Conservation (phyloP, 805 yeast genomes). For the Kazachstania viticola region DNA sequence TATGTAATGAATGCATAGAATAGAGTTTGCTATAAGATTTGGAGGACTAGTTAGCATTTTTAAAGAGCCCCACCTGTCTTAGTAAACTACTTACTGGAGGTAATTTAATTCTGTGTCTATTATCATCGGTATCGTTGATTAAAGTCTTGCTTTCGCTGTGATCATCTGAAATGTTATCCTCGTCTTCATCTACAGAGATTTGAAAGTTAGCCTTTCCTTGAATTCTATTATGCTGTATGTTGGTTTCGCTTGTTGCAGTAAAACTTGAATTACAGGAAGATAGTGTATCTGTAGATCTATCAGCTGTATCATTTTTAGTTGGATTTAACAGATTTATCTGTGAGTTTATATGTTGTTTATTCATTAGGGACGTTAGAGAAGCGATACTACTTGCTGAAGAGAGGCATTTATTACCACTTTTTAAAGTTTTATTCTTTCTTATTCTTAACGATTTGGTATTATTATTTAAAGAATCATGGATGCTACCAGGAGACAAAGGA, state of each 20-base stretch:
- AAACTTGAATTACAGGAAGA: too few species aligned
- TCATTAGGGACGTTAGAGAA: constrained; percentile 8
- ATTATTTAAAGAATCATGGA: too few species aligned
- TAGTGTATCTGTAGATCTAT: too few species aligned
- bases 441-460: too few species aligned
- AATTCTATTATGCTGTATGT: background rate
- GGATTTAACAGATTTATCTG: background rate
- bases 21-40: too few species aligned
- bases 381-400: constrained; percentile 11
- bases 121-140: background rate
- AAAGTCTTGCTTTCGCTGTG: background rate
- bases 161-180: constrained; percentile 3
- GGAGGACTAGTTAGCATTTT: constrained; percentile 5
- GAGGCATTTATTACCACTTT: too few species aligned
- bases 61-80: constrained; percentile 17
- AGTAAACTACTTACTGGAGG: constrained; percentile 17
- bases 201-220: constrained; percentile 5
- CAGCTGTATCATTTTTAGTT: too few species aligned
- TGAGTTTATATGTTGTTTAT: constrained; percentile 1
- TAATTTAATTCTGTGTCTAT: constrained; percentile 10
- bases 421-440: too few species aligned
- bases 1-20: too few species aligned
- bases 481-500: too few species aligned
- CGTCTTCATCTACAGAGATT: constrained; percentile 7
- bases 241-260: too few species aligned